Percentiles rank a stretch among this genome's conserved stretches.
Conservation (phyloP, 441 rosid species). For the Aquilaria agallochum region DNA sequence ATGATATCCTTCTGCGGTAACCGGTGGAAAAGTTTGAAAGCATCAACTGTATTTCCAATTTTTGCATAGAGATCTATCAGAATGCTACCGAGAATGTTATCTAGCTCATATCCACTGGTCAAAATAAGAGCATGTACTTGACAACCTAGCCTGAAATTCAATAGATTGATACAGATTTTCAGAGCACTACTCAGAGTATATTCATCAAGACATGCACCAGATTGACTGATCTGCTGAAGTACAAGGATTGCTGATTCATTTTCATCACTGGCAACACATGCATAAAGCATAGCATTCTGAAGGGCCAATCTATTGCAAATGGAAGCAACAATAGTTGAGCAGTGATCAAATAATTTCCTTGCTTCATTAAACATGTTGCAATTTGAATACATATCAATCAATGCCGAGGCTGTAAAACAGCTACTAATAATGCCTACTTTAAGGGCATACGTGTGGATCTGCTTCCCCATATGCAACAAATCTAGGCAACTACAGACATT, state of each 20-base stretch:
- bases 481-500: slow-evolving; percentile 46
- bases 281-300: slow-evolving; percentile 63
- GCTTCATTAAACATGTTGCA: slow-evolving; percentile 41
- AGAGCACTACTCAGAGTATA: slow-evolving; percentile 56
- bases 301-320: slow-evolving; percentile 28
- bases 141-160: slow-evolving; percentile 38
- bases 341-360: slow-evolving; percentile 25
- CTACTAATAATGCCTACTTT: slow-evolving; percentile 52
- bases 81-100: slow-evolving; percentile 53
- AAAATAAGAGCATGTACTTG: slow-evolving; percentile 59
- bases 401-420: slow-evolving; percentile 46
- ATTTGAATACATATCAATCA: slow-evolving; percentile 69
- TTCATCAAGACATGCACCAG: slow-evolving; percentile 38
- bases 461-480: slow-evolving; percentile 39
- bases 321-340: slow-evolving; percentile 1
- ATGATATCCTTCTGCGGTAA: slow-evolving; percentile 54
- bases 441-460: slow-evolving; percentile 46
- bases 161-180: slow-evolving; percentile 54
- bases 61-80: slow-evolving; percentile 52
- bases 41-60: slow-evolving; percentile 36
- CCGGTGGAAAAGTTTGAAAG: slow-evolving; percentile 32
- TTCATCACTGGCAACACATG: slow-evolving; percentile 36
- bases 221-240: slow-evolving; percentile 34
- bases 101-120: slow-evolving; percentile 48
- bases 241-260: slow-evolving; percentile 36